These are phyloP conservation scores for Chalciporus sphaerocephalus DNA, from an alignment of 768 basidiomycete genomes.

Conservation along the genomic window DNA sequence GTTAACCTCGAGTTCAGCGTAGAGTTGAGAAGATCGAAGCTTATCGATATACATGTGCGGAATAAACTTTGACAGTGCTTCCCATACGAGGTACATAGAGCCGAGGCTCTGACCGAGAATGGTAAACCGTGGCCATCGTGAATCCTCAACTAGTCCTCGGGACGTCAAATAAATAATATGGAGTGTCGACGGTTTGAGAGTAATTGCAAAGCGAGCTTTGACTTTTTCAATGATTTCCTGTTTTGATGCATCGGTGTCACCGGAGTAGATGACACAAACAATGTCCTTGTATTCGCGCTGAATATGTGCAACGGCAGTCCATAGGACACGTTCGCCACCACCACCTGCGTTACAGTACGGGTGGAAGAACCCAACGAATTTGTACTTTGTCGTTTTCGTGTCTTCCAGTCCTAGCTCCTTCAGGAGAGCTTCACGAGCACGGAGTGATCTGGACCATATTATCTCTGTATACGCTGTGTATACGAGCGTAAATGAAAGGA, in stretches of 20 bases:
- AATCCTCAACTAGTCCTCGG: slow-evolving; percentile 71
- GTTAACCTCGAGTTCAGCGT: slow-evolving; percentile 7
- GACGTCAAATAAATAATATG: slow-evolving; percentile 79
- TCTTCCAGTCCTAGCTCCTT: slow-evolving; percentile 10
- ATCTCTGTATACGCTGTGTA: slow-evolving; percentile 25
- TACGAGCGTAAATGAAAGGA: slow-evolving; percentile 11
- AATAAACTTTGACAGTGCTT: slow-evolving; percentile 73
- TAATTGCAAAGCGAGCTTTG: slow-evolving; percentile 77
- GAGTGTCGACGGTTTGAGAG: slow-evolving; percentile 57
- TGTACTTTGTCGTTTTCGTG: slow-evolving; percentile 9
- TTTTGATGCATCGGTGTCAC: slow-evolving; percentile 79
- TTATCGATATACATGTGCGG: slow-evolving; percentile 90
- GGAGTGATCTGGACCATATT: slow-evolving; percentile 20
- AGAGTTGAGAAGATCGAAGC: slow-evolving; percentile 13
- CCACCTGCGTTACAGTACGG: slow-evolving; percentile 98
- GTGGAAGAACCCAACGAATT: slow-evolving; percentile 84
- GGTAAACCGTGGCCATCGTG: slow-evolving; percentile 86
- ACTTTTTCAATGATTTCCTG: slow-evolving; percentile 77
- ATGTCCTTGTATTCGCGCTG: slow-evolving; percentile 64
- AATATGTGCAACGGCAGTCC: slow-evolving; percentile 79
- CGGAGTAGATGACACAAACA: slow-evolving; percentile 82
- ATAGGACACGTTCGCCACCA: slow-evolving; percentile 93
- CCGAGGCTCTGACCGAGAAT: slow-evolving; percentile 89
- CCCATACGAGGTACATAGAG: slow-evolving; percentile 76
- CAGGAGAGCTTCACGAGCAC: slow-evolving; percentile 20